phyloP scores from a whole-genome alignment of 331 rosid species.

The Malus hybrid region DNA sequence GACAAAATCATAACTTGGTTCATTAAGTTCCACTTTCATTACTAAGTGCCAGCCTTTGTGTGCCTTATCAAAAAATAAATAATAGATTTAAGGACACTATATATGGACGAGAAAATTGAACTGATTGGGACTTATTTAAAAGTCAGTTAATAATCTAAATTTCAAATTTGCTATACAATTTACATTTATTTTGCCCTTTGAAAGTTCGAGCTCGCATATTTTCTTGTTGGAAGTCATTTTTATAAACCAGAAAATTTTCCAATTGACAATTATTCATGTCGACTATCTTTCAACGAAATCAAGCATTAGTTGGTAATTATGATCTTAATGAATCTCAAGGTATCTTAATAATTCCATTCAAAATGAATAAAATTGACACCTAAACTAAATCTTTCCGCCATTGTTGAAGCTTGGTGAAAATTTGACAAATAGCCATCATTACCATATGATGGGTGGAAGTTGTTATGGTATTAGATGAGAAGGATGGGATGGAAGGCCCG shows the following conservation, averaged over 20 bases:
- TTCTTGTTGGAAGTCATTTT: not conserved
- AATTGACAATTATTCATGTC: not conserved
- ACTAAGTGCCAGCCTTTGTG: not conserved
- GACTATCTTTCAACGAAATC: not conserved
- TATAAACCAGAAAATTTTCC: not conserved
- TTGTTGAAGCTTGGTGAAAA: not conserved
- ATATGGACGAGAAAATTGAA: not conserved
- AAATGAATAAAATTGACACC: not conserved
- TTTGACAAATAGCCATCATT: not conserved
- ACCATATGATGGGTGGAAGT: not conserved
- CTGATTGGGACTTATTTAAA: not conserved
- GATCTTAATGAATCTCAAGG: not conserved
- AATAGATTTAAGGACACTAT: not conserved
- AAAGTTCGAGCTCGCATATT: not conserved
- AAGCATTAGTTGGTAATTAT: not conserved
- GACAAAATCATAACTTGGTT: too few species aligned
- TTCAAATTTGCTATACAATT: not conserved
- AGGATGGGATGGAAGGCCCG: slow-evolving; percentile 2
- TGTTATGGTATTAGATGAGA: not conserved
- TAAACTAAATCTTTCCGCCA: not conserved
- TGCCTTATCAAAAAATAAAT: not conserved
- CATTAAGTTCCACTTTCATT: not conserved
- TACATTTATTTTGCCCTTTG: too few species aligned
- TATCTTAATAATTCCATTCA: not conserved
- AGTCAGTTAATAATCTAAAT: too few species aligned